These are phyloP conservation scores for Petunia hybrid DNA, from an alignment of 305 asterid genomes.

Conservation along the genomic window DNA sequence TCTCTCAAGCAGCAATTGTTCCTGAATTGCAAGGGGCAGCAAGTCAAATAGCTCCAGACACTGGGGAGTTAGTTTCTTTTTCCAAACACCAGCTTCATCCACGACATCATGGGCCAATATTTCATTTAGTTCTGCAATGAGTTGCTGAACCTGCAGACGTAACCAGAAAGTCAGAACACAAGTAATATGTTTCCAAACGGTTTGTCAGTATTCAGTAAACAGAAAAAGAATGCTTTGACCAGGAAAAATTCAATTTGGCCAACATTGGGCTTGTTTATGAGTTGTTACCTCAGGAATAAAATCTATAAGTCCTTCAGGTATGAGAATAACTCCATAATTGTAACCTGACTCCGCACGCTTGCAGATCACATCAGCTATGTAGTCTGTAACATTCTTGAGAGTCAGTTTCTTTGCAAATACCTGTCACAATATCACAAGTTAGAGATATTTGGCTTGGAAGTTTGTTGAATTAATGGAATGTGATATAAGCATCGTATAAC, in stretches of 20 bases:
- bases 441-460: neutral
- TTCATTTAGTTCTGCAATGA: conserved; percentile 92
- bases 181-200: neutral
- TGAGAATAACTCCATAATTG: conserved; percentile 96
- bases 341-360: conserved; percentile 86
- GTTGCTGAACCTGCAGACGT: conserved; percentile 84
- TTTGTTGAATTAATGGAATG: neutral
- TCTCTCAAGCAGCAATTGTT: conserved; percentile 96
- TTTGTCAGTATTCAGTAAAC: conserved; percentile 19
- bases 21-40: conserved; percentile 89
- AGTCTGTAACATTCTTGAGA: conserved; percentile 83
- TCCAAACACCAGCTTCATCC: conserved; percentile 95
- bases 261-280: neutral
- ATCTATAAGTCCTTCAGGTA: conserved; percentile 98
- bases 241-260: neutral
- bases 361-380: conserved; percentile 82
- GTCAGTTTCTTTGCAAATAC: conserved; percentile 92
- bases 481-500: neutral
- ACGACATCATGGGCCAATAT: conserved; percentile 92
- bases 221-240: conserved; percentile 2
- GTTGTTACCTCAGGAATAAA: conserved; percentile 90
- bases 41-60: conserved; percentile 81
- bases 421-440: conserved; percentile 45
- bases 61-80: conserved; percentile 75
- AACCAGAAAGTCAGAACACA: conserved; percentile 15